Base-by-base conservation (phyloP, 768 basidiomycete genomes). In the Termitomyces sp. region DNA sequence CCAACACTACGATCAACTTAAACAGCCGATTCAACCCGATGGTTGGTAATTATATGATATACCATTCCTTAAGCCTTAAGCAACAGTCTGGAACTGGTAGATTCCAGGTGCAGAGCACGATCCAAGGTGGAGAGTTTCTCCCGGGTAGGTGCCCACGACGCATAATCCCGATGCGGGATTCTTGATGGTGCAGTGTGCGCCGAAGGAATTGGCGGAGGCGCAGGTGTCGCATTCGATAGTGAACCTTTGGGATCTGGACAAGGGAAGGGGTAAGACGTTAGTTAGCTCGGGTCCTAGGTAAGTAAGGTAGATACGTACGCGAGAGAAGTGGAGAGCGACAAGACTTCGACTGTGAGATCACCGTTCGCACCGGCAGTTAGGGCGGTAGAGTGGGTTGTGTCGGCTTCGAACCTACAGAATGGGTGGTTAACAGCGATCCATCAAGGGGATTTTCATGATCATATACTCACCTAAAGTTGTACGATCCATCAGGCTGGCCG, bases 171-270 rank as follows among this genome's bases (percentile, higher is more conserved):
- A 51, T 16, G 38, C 52, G 16, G 57, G 54, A 44, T 61, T 55
- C 32, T 25, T 18, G 13, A 61, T 49, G 13, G 38, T 48, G 52
- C 60, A 61, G 13, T 38, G 18, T 5, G 43, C 44, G 15, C 25
- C 43, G 13, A 2, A 7, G 2, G 50, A 31, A 2, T 15, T 15
- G 1, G 38, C 15, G 12, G 36, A 36, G 6, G 51, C 20, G 38
- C 57, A 59, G 23, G 32, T 40, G 16, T 7, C 27, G 49, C 60
- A 61, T 4, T 41, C 27, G 50, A 59, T 59, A 7, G 50, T 52
- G 38, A 62, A 62, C 47, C 52, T 50, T 15, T 62, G 61, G 0
- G 55, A 48, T n/a, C 60, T 61, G 51, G 6, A 33, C 35, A 42
- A 20, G n/a, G 7, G 7, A n/a, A n/a, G n/a, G n/a, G n/a, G n/a